These are phyloP conservation scores for Geosiphon pyriformis DNA, from an alignment of 192 early-diverging fungal species.

Conservation along the genomic window DNA sequence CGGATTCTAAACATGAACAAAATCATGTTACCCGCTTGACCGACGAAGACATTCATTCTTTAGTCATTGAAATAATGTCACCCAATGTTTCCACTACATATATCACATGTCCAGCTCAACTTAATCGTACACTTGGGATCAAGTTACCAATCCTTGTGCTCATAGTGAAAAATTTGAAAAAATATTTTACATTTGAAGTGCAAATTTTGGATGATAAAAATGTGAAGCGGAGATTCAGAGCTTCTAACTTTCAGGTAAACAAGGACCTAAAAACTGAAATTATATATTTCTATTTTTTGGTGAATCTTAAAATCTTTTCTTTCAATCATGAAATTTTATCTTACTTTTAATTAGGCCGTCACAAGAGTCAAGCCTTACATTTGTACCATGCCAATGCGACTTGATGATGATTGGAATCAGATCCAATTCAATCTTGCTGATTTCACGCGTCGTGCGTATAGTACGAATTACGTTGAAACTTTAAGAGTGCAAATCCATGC, in stretches of 20 bases:
- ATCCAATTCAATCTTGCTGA: slow-evolving; percentile 86
- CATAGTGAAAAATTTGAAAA: slow-evolving; percentile 82
- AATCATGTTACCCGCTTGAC: slow-evolving; percentile 72
- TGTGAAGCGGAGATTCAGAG: slow-evolving; percentile 72
- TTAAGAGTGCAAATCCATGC: slow-evolving; percentile 87
- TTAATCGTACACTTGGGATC: slow-evolving; percentile 78
- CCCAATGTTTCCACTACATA: slow-evolving; percentile 79
- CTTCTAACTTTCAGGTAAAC: slow-evolving; percentile 84
- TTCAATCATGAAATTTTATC: too few relatives aligned
- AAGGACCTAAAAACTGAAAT: too few relatives aligned
- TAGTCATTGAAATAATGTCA: slow-evolving; percentile 75
- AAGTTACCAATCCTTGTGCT: slow-evolving; percentile 86
- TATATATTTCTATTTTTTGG: too few relatives aligned
- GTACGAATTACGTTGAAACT: slow-evolving; percentile 83
- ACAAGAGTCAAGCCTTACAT: slow-evolving; percentile 84
- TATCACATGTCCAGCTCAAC: slow-evolving; percentile 76
- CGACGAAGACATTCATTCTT: slow-evolving; percentile 78
- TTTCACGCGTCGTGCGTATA: slow-evolving; percentile 82
- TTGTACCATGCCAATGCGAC: slow-evolving; percentile 85
- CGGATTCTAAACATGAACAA: slow-evolving; percentile 30
- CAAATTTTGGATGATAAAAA: slow-evolving; percentile 83
- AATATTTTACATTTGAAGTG: slow-evolving; percentile 91
- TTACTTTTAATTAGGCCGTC: slow-evolving; percentile 56
- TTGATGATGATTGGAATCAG: slow-evolving; percentile 97
- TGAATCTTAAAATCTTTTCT: slow-evolving; percentile 3